These are phyloP conservation scores for Styphnolobium japonicum DNA, from an alignment of 306 rosid species.

Conservation along the genomic window DNA sequence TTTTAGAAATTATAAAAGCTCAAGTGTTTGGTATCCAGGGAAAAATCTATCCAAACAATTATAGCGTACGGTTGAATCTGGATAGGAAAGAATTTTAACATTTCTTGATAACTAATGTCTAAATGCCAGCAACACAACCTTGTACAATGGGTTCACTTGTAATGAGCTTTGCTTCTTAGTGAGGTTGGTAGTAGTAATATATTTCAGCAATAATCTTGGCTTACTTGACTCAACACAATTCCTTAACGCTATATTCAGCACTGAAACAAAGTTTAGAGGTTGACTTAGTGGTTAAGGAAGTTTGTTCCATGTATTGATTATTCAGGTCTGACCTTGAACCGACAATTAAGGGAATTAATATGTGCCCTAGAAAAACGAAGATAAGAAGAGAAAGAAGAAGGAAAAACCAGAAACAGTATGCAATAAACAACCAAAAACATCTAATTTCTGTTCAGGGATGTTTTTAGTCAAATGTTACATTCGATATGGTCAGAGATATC, in stretches of 20 bases:
- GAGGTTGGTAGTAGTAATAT: too few relatives aligned
- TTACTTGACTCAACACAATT: too few relatives aligned
- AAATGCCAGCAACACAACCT: neutral
- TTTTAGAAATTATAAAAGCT: too few relatives aligned
- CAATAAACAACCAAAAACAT: neutral
- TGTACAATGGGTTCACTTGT: neutral
- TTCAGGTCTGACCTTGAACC: too few relatives aligned
- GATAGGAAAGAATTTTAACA: neutral
- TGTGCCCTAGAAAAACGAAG: too few relatives aligned
- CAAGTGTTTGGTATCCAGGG: too few relatives aligned
- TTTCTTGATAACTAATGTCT: neutral
- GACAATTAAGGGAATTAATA: too few relatives aligned
- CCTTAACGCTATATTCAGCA: neutral
- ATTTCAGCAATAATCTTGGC: too few relatives aligned
- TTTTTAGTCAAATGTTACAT: neutral
- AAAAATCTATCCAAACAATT: neutral
- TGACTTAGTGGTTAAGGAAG: too few relatives aligned
- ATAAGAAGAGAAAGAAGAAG: neutral
- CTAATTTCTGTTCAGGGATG: neutral
- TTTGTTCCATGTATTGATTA: too few relatives aligned
- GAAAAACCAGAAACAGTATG: too few relatives aligned
- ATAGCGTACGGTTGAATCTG: neutral
- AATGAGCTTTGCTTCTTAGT: neutral
- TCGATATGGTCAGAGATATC: neutral
- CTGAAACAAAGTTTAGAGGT: too few relatives aligned